Percentiles rank a stretch among this genome's conserved stretches.
Conservation (phyloP, 2,329 filamentous ascomycete genomes). For the Beauveria brongniartii region DNA sequence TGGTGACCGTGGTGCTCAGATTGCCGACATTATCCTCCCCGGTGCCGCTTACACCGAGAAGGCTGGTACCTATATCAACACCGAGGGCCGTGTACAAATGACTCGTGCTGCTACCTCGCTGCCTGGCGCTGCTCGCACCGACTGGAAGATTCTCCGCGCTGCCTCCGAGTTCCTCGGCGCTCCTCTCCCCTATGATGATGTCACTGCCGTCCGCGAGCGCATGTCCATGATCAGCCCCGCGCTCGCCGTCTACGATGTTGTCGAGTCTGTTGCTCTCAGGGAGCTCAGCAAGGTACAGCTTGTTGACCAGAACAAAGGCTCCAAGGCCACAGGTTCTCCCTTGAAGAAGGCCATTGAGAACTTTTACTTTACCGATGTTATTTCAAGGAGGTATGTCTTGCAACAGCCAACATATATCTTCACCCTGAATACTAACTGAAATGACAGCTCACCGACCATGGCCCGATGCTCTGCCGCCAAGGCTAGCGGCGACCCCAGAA, state of each 20-base stretch:
- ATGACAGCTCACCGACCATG: constrained; percentile 84
- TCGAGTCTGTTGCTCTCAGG: constrained; percentile 70
- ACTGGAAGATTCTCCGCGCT: constrained; percentile 98
- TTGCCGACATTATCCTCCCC: constrained; percentile 89
- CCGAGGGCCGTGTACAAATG: constrained; percentile 91
- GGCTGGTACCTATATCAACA: constrained; percentile 93
- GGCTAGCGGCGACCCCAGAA: constrained; percentile 68
- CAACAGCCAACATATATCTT: constrained; percentile 9
- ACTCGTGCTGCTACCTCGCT: constrained; percentile 82
- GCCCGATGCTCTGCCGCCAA: constrained; percentile 93
- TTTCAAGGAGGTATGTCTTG: constrained; percentile 76
- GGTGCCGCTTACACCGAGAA: constrained; percentile 97
- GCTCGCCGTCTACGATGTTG: constrained; percentile 80
- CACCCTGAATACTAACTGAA: constrained; percentile 16
- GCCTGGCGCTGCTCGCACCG: constrained; percentile 82
- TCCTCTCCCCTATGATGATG: constrained; percentile 86
- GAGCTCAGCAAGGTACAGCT: constrained; percentile 87
- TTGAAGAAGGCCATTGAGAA: constrained; percentile 85
- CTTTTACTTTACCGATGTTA: constrained; percentile 97
- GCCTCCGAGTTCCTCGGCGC: constrained; percentile 82
- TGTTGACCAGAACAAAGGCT: constrained; percentile 91
- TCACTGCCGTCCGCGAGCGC: constrained; percentile 80
- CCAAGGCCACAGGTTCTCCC: constrained; percentile 60
- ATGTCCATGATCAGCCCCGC: constrained; percentile 94
- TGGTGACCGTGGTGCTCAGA: constrained; percentile 84